A percentile compares a stretch with the other conserved stretches of the same genome.
These are phyloP conservation scores for Cornus suecica DNA, from an alignment of 148 eudicot genomes.

Conservation along the genomic window DNA sequence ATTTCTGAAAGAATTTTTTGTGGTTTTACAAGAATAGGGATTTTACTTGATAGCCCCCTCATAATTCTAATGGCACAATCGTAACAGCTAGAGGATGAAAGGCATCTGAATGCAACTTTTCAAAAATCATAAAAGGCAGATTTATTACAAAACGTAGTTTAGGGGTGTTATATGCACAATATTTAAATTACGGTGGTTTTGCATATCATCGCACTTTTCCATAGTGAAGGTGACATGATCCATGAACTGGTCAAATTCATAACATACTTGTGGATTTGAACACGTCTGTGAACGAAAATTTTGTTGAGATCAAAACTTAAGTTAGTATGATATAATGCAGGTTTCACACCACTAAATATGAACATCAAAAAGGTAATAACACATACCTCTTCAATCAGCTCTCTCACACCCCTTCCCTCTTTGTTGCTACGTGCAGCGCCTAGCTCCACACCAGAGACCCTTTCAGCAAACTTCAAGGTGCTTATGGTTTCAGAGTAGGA, in stretches of 20 bases:
- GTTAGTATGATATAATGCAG: background rate
- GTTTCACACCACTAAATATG: background rate
- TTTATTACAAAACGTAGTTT: too few species aligned
- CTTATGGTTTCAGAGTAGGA: slow-evolving; percentile 90
- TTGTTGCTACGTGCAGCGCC: slow-evolving; percentile 89
- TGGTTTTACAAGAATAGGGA: too few species aligned
- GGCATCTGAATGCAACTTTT: too few species aligned
- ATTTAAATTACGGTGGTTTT: too few species aligned
- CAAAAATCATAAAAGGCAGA: too few species aligned
- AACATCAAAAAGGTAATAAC: background rate
- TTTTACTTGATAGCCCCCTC: too few species aligned
- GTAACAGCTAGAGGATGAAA: too few species aligned
- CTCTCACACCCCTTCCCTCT: slow-evolving; percentile 87
- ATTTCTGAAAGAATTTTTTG: too few species aligned
- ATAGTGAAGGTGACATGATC: background rate
- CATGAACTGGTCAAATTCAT: background rate
- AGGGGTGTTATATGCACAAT: too few species aligned
- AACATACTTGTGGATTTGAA: background rate
- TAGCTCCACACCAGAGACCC: slow-evolving; percentile 98
- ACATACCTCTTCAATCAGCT: slow-evolving; percentile 90
- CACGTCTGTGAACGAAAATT: background rate
- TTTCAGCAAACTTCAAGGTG: slow-evolving; percentile 93
- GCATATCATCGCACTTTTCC: background rate
- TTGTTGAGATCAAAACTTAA: background rate
- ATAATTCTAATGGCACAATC: too few species aligned